Conservation (phyloP, 202 grass and related monocot genomes). For the Bolboschoenoplectus hybrid region DNA sequence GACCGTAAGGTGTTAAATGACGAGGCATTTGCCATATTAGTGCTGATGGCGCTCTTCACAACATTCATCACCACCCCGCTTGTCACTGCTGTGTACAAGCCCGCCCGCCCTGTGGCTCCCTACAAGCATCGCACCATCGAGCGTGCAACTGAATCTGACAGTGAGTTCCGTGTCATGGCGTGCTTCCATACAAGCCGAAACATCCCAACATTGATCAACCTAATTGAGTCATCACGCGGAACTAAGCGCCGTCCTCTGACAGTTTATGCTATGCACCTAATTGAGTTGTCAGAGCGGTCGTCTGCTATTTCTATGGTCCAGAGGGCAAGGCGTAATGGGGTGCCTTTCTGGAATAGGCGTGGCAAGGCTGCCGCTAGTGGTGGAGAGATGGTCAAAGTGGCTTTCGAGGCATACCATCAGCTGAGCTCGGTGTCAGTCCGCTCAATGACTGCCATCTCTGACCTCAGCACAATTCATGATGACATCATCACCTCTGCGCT, state of each 20-base stretch:
- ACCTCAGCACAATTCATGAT: conserved; percentile 70
- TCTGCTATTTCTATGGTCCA: conserved; percentile 83
- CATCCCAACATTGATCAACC: conserved; percentile 74
- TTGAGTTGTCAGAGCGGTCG: conserved; percentile 78
- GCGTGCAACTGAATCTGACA: conserved; percentile 32
- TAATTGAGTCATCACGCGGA: conserved; percentile 74
- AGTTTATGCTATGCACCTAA: conserved; percentile 87
- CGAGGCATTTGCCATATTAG: conserved; percentile 85
- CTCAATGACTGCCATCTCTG: conserved; percentile 82
- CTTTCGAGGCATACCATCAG: conserved; percentile 82
- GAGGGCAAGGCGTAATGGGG: conserved; percentile 55
- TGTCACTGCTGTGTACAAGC: conserved; percentile 83
- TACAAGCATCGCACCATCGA: conserved; percentile 80
- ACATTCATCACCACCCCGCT: conserved; percentile 87
- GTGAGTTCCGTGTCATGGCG: conserved; percentile 65
- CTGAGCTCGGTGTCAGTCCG: conserved; percentile 63
- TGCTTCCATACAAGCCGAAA: conserved; percentile 78
- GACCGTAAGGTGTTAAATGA: conserved; percentile 91
- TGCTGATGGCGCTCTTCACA: conserved; percentile 92
- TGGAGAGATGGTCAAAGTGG: conserved; percentile 66
- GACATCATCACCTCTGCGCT: conserved; percentile 71
- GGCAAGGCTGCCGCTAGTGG: conserved; percentile 15
- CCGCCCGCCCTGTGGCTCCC: conserved; percentile 49
- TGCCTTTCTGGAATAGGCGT: conserved; percentile 68
- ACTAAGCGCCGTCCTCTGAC: conserved; percentile 46